phyloP scores from a whole-genome alignment of 192 early-diverging fungal species.

The Spizellomyces punctatus region DNA sequence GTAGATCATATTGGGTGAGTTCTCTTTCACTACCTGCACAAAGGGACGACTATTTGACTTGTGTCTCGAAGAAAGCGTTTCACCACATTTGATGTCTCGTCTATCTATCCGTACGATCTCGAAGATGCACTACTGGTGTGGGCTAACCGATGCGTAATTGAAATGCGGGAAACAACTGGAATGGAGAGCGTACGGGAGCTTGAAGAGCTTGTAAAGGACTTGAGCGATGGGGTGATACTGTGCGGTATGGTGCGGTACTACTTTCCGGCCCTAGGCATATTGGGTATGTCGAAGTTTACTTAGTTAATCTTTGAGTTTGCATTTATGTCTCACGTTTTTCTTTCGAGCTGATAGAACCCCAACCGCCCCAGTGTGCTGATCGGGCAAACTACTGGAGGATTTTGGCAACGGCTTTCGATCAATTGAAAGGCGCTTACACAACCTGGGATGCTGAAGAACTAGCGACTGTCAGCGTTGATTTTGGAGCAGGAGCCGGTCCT shows the following conservation, averaged over 20 bases:
- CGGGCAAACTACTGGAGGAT: too few relatives aligned
- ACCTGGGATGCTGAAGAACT: too few relatives aligned
- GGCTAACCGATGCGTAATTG: conserved; percentile 45
- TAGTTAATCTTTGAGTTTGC: too few relatives aligned
- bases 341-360: too few relatives aligned
- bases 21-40: neutral
- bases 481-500: too few relatives aligned
- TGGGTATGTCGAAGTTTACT: too few relatives aligned
- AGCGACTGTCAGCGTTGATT: too few relatives aligned
- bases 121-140: conserved; percentile 55
- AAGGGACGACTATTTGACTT: neutral
- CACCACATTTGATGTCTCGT: conserved; percentile 16
- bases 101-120: conserved; percentile 50
- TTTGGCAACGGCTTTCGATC: too few relatives aligned
- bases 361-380: too few relatives aligned
- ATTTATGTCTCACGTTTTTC: too few relatives aligned
- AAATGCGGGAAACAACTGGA: neutral
- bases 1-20: conserved; percentile 35
- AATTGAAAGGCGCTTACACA: too few relatives aligned
- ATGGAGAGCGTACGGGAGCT: conserved; percentile 6
- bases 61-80: conserved; percentile 17
- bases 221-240: conserved; percentile 40
- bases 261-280: conserved; percentile 8
- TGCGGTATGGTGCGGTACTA: conserved; percentile 30
- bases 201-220: conserved; percentile 36